Conservation (phyloP, 2,329 filamentous ascomycete genomes). For the Colletotrichum sojae region DNA sequence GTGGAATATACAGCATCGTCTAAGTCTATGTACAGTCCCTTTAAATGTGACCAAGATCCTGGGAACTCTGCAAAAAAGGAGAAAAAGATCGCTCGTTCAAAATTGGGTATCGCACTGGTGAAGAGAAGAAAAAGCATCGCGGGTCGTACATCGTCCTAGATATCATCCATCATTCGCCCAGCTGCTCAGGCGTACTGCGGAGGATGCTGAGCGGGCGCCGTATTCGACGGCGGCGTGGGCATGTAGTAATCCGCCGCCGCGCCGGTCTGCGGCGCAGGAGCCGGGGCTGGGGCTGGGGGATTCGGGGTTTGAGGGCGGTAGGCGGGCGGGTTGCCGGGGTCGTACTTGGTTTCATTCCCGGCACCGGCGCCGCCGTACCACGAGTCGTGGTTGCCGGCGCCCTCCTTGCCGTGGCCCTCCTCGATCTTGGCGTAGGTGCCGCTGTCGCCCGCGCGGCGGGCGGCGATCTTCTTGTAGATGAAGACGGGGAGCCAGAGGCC, state of each 20-base stretch:
- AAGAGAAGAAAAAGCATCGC: not conserved
- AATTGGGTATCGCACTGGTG: conserved; percentile 21
- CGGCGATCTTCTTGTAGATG: conserved; percentile 45
- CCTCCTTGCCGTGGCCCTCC: conserved; percentile 30
- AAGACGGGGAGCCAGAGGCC: conserved; percentile 44
- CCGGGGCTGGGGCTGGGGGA: conserved; percentile 5
- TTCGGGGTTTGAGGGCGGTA: conserved; percentile 8
- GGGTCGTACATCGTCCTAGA: not conserved
- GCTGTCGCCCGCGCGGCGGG: not conserved
- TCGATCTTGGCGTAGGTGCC: conserved; percentile 40
- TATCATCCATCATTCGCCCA: not conserved
- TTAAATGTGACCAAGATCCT: not conserved
- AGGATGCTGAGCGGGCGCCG: conserved; percentile 29
- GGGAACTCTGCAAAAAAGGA: not conserved
- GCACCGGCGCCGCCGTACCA: conserved; percentile 32
- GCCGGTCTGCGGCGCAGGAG: conserved; percentile 1
- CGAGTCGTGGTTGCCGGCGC: conserved; percentile 8
- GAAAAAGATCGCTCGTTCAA: not conserved
- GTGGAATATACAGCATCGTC: not conserved
- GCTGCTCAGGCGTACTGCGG: conserved; percentile 21
- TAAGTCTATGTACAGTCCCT: not conserved
- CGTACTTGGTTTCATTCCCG: conserved; percentile 19
- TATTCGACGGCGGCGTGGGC: conserved; percentile 29
- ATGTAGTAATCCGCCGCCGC: conserved; percentile 36
- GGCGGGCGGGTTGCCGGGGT: conserved; percentile 24